Evolutionary conservation across 345 rosid species (phyloP).

Genomic region (Sisymbrium irio): DNA sequence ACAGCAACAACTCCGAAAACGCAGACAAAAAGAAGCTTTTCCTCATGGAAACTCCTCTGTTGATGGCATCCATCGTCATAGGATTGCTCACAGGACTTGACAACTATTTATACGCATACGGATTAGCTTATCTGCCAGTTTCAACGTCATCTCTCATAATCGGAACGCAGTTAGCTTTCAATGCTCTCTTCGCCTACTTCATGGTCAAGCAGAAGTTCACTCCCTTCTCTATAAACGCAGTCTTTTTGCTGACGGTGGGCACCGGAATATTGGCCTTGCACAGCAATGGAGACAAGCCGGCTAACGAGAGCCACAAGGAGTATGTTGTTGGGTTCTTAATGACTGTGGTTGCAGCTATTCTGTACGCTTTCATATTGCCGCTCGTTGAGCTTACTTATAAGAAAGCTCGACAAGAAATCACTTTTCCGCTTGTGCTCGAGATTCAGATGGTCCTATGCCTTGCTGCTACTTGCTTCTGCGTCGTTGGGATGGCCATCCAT

Average conservation of each 20-base stretch:
- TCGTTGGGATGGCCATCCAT: slow-evolving; percentile 56
- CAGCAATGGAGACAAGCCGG: slow-evolving; percentile 48
- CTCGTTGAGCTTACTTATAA: slow-evolving; percentile 58
- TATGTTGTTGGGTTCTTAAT: slow-evolving; percentile 54
- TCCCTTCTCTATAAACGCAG: slow-evolving; percentile 52
- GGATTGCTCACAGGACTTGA: slow-evolving; percentile 61
- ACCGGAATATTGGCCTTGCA: slow-evolving; percentile 53
- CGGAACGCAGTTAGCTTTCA: slow-evolving; percentile 63
- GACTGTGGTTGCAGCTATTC: slow-evolving; percentile 52
- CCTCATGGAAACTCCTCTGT: slow-evolving; percentile 39
- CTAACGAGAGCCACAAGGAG: slow-evolving; percentile 38
- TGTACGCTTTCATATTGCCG: slow-evolving; percentile 66
- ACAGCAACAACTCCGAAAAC: not conserved
- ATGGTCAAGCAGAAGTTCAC: slow-evolving; percentile 76
- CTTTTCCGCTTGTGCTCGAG: slow-evolving; percentile 64
- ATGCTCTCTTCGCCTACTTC: slow-evolving; percentile 62
- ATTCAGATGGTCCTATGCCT: slow-evolving; percentile 56
- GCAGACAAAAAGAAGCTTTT: slow-evolving; percentile 21
- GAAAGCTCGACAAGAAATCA: slow-evolving; percentile 56
- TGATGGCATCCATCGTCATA: slow-evolving; percentile 43
- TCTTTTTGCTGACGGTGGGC: slow-evolving; percentile 51
- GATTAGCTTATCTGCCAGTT: slow-evolving; percentile 63
- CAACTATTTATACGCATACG: slow-evolving; percentile 66
- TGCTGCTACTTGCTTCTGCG: slow-evolving; percentile 52
- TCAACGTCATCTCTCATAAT: slow-evolving; percentile 66